Percentiles rank a stretch among this genome's conserved stretches.
phyloP scores from a whole-genome alignment of 176 grass and related monocot species.

The Aegilops bicornis region DNA sequence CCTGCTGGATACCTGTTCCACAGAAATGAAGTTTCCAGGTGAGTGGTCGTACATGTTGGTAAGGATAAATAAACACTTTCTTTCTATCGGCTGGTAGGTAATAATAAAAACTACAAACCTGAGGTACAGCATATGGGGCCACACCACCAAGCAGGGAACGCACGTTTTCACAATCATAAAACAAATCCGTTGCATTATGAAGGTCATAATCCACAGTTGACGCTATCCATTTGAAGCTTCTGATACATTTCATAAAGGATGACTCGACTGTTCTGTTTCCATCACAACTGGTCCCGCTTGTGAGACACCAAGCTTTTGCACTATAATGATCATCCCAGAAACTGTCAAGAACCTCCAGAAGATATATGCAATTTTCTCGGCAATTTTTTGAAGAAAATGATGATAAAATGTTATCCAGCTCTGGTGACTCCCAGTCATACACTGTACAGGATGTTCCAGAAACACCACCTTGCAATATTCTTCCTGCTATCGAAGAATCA shows the following conservation, averaged over 20 bases:
- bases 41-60: background rate
- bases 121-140: slow-evolving; percentile 78
- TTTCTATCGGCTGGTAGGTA: background rate
- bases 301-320: slow-evolving; percentile 40
- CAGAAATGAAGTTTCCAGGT: slow-evolving; percentile 26
- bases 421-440: slow-evolving; percentile 89
- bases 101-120: slow-evolving; percentile 60
- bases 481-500: slow-evolving; percentile 29
- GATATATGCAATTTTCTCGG: slow-evolving; percentile 71
- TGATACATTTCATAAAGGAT: slow-evolving; percentile 74
- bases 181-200: slow-evolving; percentile 71
- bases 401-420: slow-evolving; percentile 67
- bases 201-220: slow-evolving; percentile 73
- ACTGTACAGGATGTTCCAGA: slow-evolving; percentile 38
- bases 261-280: slow-evolving; percentile 54
- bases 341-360: slow-evolving; percentile 85
- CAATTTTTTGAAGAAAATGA: slow-evolving; percentile 67
- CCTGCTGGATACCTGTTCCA: slow-evolving; percentile 72
- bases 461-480: slow-evolving; percentile 17
- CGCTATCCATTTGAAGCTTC: slow-evolving; percentile 77
- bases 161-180: slow-evolving; percentile 66
- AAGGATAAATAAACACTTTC: background rate
- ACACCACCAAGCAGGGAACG: slow-evolving; percentile 67
- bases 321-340: slow-evolving; percentile 91
- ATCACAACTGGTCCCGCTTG: slow-evolving; percentile 23